Percentiles rank a stretch among this genome's conserved stretches.
Evolutionary conservation across 2,329 filamentous ascomycete species (phyloP).

Genomic region (Sporothrix brasiliensis): DNA sequence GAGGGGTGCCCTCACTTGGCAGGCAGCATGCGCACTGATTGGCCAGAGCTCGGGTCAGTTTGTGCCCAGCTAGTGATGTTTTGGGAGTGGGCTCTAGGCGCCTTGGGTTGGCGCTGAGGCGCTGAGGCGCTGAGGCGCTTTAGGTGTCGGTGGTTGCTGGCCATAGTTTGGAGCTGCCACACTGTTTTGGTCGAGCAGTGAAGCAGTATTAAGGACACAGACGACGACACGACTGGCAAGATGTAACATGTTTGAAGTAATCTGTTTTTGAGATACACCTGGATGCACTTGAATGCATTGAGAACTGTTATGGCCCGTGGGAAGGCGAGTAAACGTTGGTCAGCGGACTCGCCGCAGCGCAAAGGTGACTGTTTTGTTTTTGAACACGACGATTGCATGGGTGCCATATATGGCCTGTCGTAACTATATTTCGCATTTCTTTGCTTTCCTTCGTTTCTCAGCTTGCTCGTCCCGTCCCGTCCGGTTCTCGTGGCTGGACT

Average conservation of each 20-base stretch:
- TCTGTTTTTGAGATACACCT: background rate
- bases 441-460: background rate
- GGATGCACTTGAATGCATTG: background rate
- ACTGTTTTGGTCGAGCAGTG: background rate
- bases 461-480: conserved; percentile 5
- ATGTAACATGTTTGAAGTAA: background rate
- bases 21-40: conserved; percentile 27
- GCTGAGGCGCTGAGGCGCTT: background rate
- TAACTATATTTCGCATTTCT: background rate
- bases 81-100: background rate
- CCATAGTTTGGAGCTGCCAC: background rate
- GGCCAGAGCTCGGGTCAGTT: conserved; percentile 15
- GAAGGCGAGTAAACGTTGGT: background rate
- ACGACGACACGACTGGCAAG: background rate
- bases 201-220: no score
- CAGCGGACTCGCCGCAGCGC: background rate
- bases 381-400: no score
- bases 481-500: background rate
- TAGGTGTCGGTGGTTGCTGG: background rate
- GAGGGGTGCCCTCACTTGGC: conserved; percentile 28
- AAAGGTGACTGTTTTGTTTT: no score
- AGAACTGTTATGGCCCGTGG: background rate
- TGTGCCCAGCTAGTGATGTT: conserved; percentile 11
- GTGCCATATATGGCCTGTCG: background rate
- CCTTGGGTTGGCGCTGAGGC: background rate